These are phyloP conservation scores for Ophiostoma ips DNA, from an alignment of 2,329 filamentous ascomycete genomes.

Conservation along the genomic window DNA sequence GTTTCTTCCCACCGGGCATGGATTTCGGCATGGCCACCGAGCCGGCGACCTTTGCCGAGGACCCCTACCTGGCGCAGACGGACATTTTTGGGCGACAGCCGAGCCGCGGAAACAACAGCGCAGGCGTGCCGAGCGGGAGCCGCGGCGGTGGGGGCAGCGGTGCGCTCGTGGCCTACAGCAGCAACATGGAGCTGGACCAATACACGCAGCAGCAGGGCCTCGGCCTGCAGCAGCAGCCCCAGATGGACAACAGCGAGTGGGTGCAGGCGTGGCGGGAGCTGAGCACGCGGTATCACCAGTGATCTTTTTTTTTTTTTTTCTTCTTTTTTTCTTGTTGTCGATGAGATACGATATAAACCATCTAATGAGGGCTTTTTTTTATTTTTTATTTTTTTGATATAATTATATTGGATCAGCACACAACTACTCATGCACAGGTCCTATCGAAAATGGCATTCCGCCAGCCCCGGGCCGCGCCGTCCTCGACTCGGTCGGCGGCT, in stretches of 20 bases:
- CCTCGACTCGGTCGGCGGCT: slow-evolving; percentile 58
- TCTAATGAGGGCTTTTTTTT: no score
- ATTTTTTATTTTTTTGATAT: neutral
- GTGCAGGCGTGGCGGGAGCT: slow-evolving; percentile 9
- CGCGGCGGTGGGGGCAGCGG: neutral
- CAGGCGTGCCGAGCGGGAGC: neutral
- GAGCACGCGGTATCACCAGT: slow-evolving; percentile 2
- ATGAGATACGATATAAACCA: no score
- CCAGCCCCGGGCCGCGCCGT: slow-evolving; percentile 41
- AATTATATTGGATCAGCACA: no score
- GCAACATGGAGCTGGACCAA: neutral
- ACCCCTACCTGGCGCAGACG: slow-evolving; percentile 5
- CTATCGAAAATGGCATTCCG: slow-evolving; percentile 68
- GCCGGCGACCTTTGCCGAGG: slow-evolving; percentile 4
- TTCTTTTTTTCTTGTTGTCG: no score
- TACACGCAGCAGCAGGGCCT: neutral
- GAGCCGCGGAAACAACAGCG: neutral
- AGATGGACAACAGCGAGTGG: slow-evolving; percentile 8
- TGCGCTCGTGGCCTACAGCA: neutral
- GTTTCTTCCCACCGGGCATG: neutral
- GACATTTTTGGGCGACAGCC: neutral
- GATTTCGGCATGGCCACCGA: slow-evolving; percentile 9
- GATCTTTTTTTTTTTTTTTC: no score
- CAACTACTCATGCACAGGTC: no score
- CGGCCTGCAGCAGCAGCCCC: neutral